Percentiles rank a stretch among this genome's conserved stretches.
These are phyloP conservation scores for Chaetomiaceae sp. DNA, from an alignment of 2,329 filamentous ascomycete species.

Conservation along the genomic window DNA sequence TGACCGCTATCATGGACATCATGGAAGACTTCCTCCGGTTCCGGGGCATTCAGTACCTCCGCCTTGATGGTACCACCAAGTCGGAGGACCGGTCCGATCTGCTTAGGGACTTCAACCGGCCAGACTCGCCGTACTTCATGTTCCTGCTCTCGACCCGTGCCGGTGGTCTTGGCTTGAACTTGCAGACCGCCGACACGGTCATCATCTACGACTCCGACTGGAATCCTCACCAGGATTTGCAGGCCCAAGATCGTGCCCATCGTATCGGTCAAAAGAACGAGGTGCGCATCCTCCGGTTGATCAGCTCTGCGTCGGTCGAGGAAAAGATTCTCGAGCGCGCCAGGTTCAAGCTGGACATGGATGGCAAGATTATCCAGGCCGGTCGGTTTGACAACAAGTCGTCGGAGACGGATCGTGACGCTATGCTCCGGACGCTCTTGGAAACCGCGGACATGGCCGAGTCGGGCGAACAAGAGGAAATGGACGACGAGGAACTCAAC, in stretches of 20 bases:
- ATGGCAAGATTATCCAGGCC: conserved; percentile 98
- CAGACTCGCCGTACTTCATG: conserved; percentile 89
- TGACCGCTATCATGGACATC: conserved; percentile 99
- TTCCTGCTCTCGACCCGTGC: conserved; percentile 98
- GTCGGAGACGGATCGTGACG: conserved; percentile 95
- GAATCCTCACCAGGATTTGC: conserved; percentile 98
- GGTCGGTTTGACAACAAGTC: conserved; percentile 99
- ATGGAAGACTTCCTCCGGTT: conserved; percentile 97
- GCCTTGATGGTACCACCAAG: conserved; percentile 94
- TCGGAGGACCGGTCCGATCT: conserved; percentile 94
- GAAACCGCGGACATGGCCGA: conserved; percentile 72
- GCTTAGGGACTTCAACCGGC: conserved; percentile 81
- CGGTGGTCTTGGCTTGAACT: conserved; percentile 91
- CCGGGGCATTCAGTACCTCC: conserved; percentile 76
- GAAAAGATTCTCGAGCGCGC: conserved; percentile 97
- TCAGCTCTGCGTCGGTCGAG: conserved; percentile 94
- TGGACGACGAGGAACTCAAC: conserved; percentile 97
- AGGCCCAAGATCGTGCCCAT: conserved; percentile 98
- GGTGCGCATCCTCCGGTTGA: conserved; percentile 89
- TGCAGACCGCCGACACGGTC: conserved; percentile 97
- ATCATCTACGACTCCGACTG: conserved; percentile 99
- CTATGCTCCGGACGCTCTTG: conserved; percentile 87
- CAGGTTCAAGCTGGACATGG: conserved; percentile 97
- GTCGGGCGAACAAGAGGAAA: conserved; percentile 77
- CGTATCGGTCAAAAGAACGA: conserved; percentile 99